Evolutionary conservation across 768 basidiomycete species (phyloP), one percentile per base, ranked within the genome.

Genomic region (Tephrocybe sp.): DNA sequence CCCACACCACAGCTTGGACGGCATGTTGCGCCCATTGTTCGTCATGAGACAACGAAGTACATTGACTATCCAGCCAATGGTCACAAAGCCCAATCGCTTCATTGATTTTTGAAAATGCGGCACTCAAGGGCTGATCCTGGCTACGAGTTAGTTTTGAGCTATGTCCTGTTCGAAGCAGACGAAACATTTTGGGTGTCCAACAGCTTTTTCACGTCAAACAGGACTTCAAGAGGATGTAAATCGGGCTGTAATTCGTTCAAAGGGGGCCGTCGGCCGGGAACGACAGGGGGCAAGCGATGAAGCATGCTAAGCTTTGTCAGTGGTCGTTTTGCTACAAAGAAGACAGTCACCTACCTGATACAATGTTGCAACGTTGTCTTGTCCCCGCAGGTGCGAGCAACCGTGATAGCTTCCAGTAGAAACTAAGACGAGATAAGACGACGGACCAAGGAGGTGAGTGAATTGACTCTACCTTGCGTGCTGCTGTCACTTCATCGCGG

Each of bases 161-260:
- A 34, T 3, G 23, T 4, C 8, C 19, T 15, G 16, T 24, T 25
- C 10, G 12, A 9, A n/a, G 37, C 2, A 19, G 16, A 38, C 49
- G 44, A 53, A 61, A 87, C 88, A 62, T 80, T 78, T 59, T 76
- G 68, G 9, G 85, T 79, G 34, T 82, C 77, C 45, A 90, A 65
- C n/a, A 91, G 74, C 63, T 91, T 91, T 60, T 77, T 76, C 11
- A 87, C 81, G 61, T 92, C 91, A 58, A 77, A 84, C 34, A 92
- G 73, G 31, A 91, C 73, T 62, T 92, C 90, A 3, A 83, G 71
- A 12, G 89, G 87, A 55, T 90, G 83, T 30, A 88, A 70, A 57
- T 87, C 79, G 3, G 84, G 78, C 59, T 91, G 88, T 10, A 90
- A 77, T 65, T 87, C 83, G 58, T 89, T 88, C 21, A 91, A 61